Conservation (phyloP, 2,329 filamentous ascomycete genomes). For the Penicillium janthinellum region DNA sequence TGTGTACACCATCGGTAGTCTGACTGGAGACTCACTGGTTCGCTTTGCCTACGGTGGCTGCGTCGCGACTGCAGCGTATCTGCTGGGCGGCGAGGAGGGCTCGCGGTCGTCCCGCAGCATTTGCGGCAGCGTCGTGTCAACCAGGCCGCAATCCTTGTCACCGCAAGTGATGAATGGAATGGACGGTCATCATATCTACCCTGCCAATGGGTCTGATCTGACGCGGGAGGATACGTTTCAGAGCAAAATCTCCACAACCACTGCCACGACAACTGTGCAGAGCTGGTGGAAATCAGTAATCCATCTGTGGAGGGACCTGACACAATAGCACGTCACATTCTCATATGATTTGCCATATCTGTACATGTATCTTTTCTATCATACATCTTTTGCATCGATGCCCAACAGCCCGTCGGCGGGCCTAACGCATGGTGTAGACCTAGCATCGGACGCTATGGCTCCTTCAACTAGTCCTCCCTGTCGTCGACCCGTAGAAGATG, state of each 20-base stretch:
- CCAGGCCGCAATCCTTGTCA: constrained; percentile 24
- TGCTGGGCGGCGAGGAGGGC: constrained; percentile 39
- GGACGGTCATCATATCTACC: constrained; percentile 37
- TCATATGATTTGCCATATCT: background rate
- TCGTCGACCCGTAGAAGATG: too few species aligned
- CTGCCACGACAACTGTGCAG: constrained; percentile 10
- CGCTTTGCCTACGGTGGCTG: constrained; percentile 62
- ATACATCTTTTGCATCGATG: background rate
- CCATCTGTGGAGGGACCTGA: constrained; percentile 24
- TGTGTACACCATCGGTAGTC: constrained; percentile 60
- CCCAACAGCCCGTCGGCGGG: too few species aligned
- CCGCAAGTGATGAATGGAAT: constrained; percentile 43
- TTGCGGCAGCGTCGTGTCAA: constrained; percentile 23
- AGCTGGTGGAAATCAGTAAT: constrained; percentile 26
- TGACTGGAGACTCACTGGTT: constrained; percentile 63
- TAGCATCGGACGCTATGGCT: too few species aligned
- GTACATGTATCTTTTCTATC: constrained; percentile 5
- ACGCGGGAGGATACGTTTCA: constrained; percentile 21
- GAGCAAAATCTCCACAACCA: constrained; percentile 19
- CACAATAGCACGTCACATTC: constrained; percentile 14
- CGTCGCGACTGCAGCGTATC: constrained; percentile 57
- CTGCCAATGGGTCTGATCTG: constrained; percentile 6
- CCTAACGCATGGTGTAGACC: too few species aligned
- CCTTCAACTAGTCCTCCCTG: too few species aligned
- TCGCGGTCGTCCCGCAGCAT: constrained; percentile 20